These are phyloP conservation scores for Ceratobasidium sp. DNA, from an alignment of 1,284 basidiomycete species.

Conservation along the genomic window DNA sequence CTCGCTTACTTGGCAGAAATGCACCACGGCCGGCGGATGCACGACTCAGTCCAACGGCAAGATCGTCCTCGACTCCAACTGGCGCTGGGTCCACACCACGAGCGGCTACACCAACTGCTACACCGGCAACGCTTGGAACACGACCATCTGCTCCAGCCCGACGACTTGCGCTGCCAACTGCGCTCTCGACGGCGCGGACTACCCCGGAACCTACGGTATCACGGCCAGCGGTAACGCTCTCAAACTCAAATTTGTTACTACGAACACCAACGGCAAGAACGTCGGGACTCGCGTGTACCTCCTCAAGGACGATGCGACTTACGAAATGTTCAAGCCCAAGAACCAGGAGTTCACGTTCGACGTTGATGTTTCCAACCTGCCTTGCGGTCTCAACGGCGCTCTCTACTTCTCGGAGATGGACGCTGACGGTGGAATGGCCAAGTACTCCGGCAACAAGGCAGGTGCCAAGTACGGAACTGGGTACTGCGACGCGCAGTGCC, in stretches of 20 bases:
- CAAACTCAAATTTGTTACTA: conserved; percentile 84
- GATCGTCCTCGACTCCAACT: conserved; percentile 35
- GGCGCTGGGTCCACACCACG: conserved; percentile 41
- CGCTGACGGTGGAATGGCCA: conserved; percentile 64
- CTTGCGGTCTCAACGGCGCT: conserved; percentile 67
- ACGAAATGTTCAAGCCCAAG: conserved; percentile 51
- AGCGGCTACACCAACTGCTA: conserved; percentile 62
- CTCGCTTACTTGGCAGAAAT: conserved; percentile 18
- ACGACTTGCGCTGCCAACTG: conserved; percentile 62
- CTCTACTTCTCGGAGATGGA: conserved; percentile 65
- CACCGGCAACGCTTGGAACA: conserved; percentile 54
- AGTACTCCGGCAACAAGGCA: conserved; percentile 65
- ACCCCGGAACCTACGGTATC: conserved; percentile 61
- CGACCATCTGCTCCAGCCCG: conserved; percentile 59
- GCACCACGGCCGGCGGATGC: conserved; percentile 22
- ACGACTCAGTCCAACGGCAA: conserved; percentile 16
- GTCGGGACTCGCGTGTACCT: conserved; percentile 68
- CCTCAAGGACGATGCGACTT: conserved; percentile 50
- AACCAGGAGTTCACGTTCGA: conserved; percentile 70
- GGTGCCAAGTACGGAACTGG: conserved; percentile 68
- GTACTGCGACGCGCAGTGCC: conserved; percentile 69
- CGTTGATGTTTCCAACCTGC: conserved; percentile 66
- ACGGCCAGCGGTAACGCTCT: conserved; percentile 61
- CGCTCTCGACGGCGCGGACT: conserved; percentile 68
- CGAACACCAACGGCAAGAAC: conserved; percentile 70